A percentile compares a stretch with the other conserved stretches of the same genome.
phyloP scores from a whole-genome alignment of 2,329 filamentous ascomycete genomes.

The Alternaria viburni region DNA sequence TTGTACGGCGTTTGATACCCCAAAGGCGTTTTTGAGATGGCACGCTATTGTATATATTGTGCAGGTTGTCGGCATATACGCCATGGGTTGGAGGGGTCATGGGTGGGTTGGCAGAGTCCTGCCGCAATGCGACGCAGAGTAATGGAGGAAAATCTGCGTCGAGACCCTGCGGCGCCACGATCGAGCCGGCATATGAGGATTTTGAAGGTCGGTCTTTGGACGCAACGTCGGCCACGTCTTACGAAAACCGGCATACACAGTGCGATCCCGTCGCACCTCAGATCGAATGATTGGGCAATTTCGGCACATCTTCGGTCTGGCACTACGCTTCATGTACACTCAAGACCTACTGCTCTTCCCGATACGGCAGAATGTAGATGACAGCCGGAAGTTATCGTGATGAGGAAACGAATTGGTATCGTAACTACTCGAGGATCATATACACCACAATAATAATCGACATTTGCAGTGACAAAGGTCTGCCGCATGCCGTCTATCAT shows the following conservation, averaged over 20 bases:
- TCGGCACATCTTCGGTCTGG: background rate
- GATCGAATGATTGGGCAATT: accelerated
- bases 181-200: background rate
- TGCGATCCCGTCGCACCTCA: background rate
- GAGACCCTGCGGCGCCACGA: background rate
- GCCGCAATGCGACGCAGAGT: background rate
- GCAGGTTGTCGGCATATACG: background rate
- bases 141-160: background rate
- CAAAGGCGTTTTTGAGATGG: slow-evolving; percentile 7
- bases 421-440: no score
- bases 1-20: slow-evolving; percentile 46
- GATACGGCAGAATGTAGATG: no score
- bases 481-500: no score
- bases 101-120: background rate
- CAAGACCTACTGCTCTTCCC: no score
- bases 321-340: no score
- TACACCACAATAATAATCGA: no score
- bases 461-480: no score
- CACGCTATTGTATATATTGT: slow-evolving; percentile 18
- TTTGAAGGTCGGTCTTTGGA: background rate
- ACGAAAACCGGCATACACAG: accelerated
- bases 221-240: background rate
- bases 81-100: background rate
- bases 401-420: no score
- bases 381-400: no score